These are phyloP conservation scores for Silene latifolia DNA, from an alignment of 148 eudicot species.

Conservation along the genomic window DNA sequence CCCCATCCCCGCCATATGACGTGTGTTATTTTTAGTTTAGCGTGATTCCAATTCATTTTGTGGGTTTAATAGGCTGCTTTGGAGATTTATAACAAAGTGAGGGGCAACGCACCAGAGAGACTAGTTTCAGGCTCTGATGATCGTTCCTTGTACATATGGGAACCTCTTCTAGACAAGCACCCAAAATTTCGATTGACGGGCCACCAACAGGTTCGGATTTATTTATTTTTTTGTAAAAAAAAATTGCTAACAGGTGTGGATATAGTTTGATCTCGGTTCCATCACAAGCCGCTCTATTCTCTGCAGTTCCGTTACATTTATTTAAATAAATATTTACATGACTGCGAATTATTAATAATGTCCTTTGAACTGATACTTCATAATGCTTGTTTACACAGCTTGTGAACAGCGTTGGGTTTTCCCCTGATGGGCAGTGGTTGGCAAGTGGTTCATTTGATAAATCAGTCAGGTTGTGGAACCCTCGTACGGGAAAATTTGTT, in stretches of 20 bases:
- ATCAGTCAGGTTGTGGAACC: conserved; percentile 93
- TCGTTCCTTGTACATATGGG: conserved; percentile 92
- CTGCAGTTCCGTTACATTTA: no score
- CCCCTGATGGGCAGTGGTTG: conserved; percentile 95
- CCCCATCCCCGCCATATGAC: not conserved
- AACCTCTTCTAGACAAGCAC: conserved; percentile 79
- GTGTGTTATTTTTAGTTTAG: not conserved
- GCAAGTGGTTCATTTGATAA: conserved; percentile 98
- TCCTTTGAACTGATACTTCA: not conserved
- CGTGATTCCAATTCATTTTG: not conserved
- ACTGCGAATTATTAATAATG: no score
- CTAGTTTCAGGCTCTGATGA: conserved; percentile 97
- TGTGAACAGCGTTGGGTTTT: conserved; percentile 87
- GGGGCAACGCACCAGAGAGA: conserved; percentile 84
- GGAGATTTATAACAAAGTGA: conserved; percentile 75
- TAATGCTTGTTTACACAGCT: conserved; percentile 43
- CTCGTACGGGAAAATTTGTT: conserved; percentile 71
- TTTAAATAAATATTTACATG: not conserved
- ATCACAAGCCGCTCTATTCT: no score
- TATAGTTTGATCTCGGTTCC: no score
- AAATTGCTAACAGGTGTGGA: not conserved
- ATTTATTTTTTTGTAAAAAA: not conserved
- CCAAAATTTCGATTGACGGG: conserved; percentile 6
- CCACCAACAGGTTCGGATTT: conserved; percentile 59
- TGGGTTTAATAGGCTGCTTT: conserved; percentile 58